Evolutionary conservation across 106 monocot genomes (phyloP), one percentile per base, ranked within the genome.

Genomic region (Amphibolis antarctica): DNA sequence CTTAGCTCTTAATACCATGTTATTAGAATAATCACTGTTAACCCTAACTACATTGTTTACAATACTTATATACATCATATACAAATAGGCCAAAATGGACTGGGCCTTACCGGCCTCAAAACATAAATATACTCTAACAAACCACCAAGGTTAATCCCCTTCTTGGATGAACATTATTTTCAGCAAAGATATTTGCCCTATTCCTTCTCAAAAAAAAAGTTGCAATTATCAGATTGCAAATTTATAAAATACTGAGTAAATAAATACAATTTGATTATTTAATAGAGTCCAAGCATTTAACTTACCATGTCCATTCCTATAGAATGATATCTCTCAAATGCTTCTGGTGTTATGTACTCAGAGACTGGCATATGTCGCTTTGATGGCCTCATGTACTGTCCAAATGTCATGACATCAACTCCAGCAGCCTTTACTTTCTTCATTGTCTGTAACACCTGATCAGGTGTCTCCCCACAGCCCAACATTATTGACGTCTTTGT

Each of bases 401-500:
- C 91, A 75, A 91, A 91, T 22, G 91, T 91, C 74, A 91, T 83
- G 47, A 91, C 83, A 79, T 91, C 91, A 63, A 91, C 79, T 27
- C 86, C 91, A 9, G 86, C 91, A 55, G 70, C 69, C 62, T 74
- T 75, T 5, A 91, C 91, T 66, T 86, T 91, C 60, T 86, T 86
- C 86, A 86, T 91, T 1, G 86, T 86, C 48, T 67, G 65, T 28
- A 86, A 53, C 13, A 91, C 86, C 71, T 86, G 86, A 55, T 91
- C 86, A 44, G 74, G 74, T 47, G 91, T 86, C 73, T 91, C 91
- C 3, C 91, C 86, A 54, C 91, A 91, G 42, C 91, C 91, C 26
- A 91, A 56, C 86, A 86, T 91, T 59, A 91, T 75, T 31, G 91
- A 91, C 15, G 91, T 91, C 75, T 91, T 91, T 36, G 91, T 86